Base-by-base conservation (phyloP, 2,329 filamentous ascomycete genomes). In the Pseudopithomyces chartarum region DNA sequence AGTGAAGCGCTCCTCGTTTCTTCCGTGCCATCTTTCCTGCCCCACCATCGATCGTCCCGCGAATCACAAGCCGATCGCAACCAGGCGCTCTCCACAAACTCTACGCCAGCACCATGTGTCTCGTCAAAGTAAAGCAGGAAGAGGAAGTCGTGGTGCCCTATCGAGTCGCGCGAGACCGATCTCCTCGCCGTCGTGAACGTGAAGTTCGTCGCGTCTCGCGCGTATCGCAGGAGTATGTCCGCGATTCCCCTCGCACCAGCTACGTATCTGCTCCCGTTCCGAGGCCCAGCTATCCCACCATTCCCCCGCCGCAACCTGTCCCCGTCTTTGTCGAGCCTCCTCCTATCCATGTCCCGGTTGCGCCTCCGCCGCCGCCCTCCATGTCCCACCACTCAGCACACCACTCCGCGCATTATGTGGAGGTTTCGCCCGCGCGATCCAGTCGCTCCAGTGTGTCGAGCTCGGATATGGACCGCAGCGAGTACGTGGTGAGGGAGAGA, bases 81-180 rank as follows among this genome's bases (percentile, higher is more conserved):
- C 51, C 47, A 54, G 7, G 7, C 48, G 36, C 12, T 33, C 36
- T 19, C 10, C 12, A 20, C 29, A 17, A 11, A 19, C 36, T 17
- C 29, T 19, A 12, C 39, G 20, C 33, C 29, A 39, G 39, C 61
- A 56, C 60, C 42, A 81, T 82, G 80, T 82, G 80, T 67, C 77
- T 81, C 34, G 66, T 81, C 68, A 77, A 75, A 58, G 76, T 81
- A 54, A 76, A 75, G 56, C 73, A 79, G 50, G 76, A 78, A 53
- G 79, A 80, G 59, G 78, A 81, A 42, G 70, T 76, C 44, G 69
- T 77, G 29, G 74, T 79, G 32, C 73, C 74, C 6, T 75, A 76
- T 58, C 71, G 76, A 50, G 70, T 75, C 64, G 69, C 42, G 60
- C 70, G 66, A 44, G 57, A 60, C 39, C 69, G 69, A 60, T 68